phyloP scores from a whole-genome alignment of 345 rosid genomes.

The Barbarea vulgaris region DNA sequence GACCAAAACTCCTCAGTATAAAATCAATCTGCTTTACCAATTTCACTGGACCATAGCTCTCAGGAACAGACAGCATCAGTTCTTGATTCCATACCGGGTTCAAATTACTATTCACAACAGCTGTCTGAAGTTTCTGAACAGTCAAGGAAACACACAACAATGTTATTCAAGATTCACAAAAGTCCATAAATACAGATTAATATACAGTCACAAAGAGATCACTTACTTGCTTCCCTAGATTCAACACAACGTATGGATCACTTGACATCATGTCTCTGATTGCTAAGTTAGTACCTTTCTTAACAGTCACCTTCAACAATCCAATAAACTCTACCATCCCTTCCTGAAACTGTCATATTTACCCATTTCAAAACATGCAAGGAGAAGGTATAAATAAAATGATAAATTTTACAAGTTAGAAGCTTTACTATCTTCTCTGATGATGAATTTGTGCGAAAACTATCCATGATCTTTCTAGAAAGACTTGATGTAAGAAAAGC shows the following conservation, averaged over 20 bases:
- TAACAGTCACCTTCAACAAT: slow-evolving; percentile 56
- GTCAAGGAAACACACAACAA: not conserved
- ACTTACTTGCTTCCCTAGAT: slow-evolving; percentile 56
- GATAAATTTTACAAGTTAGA: slow-evolving; percentile 1
- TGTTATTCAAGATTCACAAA: not conserved
- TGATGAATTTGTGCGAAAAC: slow-evolving; percentile 62
- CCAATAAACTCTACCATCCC: slow-evolving; percentile 58
- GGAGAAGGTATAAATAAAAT: not conserved
- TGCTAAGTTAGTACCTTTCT: slow-evolving; percentile 61
- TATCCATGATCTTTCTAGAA: slow-evolving; percentile 69
- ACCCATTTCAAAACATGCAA: not conserved
- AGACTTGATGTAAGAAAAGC: slow-evolving; percentile 57
- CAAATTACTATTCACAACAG: slow-evolving; percentile 52
- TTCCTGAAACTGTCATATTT: slow-evolving; percentile 32
- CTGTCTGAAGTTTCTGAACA: slow-evolving; percentile 44
- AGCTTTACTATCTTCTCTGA: slow-evolving; percentile 45
- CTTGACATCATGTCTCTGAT: slow-evolving; percentile 59
- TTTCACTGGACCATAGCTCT: slow-evolving; percentile 50
- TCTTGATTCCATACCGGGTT: slow-evolving; percentile 63
- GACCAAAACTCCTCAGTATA: not conserved
- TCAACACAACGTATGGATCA: slow-evolving; percentile 58
- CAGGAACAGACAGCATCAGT: slow-evolving; percentile 54
- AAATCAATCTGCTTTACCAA: slow-evolving; percentile 40
- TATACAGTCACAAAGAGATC: not conserved
- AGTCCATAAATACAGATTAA: not conserved